Percentiles rank a stretch among this genome's conserved stretches.
phyloP scores from a whole-genome alignment of 257 asterid species.

The Handroanthus guayacan region DNA sequence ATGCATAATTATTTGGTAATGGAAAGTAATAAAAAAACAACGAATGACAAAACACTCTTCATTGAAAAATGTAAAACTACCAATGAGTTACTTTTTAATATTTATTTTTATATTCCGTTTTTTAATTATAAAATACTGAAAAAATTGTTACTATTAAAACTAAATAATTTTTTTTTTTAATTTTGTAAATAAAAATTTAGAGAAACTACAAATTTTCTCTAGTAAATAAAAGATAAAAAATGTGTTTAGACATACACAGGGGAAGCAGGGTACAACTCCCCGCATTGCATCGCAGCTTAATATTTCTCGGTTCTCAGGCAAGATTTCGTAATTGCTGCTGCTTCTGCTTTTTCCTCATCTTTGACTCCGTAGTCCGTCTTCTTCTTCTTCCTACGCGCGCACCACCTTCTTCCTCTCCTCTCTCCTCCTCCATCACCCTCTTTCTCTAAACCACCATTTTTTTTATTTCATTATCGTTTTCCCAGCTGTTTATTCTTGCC shows the following conservation, averaged over 20 bases:
- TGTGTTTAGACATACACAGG: conserved; percentile 8
- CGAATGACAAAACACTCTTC: too few species aligned
- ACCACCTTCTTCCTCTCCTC: conserved; percentile 20
- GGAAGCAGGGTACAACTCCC: conserved; percentile 35
- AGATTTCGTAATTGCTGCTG: conserved; percentile 45
- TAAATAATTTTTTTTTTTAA: too few species aligned
- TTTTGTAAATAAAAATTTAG: too few species aligned
- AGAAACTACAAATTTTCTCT: too few species aligned
- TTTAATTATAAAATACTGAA: too few species aligned
- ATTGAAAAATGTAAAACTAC: too few species aligned
- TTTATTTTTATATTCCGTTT: too few species aligned
- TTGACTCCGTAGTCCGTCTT: conserved; percentile 43
- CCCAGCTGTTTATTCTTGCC: conserved; percentile 3
- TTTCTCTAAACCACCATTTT: conserved; percentile 13
- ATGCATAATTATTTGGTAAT: too few species aligned
- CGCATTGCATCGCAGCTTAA: conserved; percentile 43
- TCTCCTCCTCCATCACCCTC: conserved; percentile 18
- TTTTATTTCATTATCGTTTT: not conserved
- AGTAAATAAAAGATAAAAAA: too few species aligned
- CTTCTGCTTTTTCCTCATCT: conserved; percentile 43
- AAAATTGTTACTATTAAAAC: too few species aligned
- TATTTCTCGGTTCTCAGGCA: conserved; percentile 45
- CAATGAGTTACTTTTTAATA: too few species aligned
- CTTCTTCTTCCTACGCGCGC: conserved; percentile 34
- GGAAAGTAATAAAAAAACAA: too few species aligned